Base-by-base conservation (phyloP, 192 early-diverging fungal species). In the Gamsiella multidivaricata region DNA sequence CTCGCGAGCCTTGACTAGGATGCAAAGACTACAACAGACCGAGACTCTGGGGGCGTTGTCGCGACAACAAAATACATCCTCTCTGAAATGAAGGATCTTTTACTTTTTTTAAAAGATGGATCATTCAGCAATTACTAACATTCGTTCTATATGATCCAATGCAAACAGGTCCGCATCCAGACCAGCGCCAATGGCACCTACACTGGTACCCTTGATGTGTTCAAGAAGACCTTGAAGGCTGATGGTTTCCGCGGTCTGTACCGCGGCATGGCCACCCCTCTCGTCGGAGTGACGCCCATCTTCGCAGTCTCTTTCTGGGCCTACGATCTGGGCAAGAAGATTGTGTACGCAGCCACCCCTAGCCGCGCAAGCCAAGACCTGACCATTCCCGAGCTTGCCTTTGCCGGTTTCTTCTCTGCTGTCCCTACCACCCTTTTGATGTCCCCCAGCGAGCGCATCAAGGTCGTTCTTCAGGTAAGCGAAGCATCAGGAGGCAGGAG, bases 401-500 rank as follows among this genome's bases (percentile, higher is more conserved):
- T 94, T 80, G 96, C 96, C 32, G 96, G 98, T 70, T 95, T 88
- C 23, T 95, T 98, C 86, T 97, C 96, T 4, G 98, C 96, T 41
- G 90, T 93, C 36, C 95, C 95, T n/a, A 95, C 95, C 20, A 97
- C 96, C 11, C 85, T 96, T 56, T 81, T 98, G 60, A 97, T 97
- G 89, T 91, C 94, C 25, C 97, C 97, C 42, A 93, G 92, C 83
- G 97, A 98, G 82, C 92, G 96, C 64, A 90, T 99, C 85, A 99
- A 98, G 87, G 94, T 96, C 28, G 83, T 96, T 53, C 83, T 99
- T 69, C 98, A 99, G 80, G 94, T 93, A 69, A 49, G 54, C 47
- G 5, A 28, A n/a, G 3, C 17, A 37, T 32, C 52, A 22, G 33
- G 52, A 41, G 29, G 33, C n/a, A n/a, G n/a, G n/a, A n/a, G n/a